phyloP scores from a whole-genome alignment of 805 yeast genomes.

The Monosporozyma unispora region DNA sequence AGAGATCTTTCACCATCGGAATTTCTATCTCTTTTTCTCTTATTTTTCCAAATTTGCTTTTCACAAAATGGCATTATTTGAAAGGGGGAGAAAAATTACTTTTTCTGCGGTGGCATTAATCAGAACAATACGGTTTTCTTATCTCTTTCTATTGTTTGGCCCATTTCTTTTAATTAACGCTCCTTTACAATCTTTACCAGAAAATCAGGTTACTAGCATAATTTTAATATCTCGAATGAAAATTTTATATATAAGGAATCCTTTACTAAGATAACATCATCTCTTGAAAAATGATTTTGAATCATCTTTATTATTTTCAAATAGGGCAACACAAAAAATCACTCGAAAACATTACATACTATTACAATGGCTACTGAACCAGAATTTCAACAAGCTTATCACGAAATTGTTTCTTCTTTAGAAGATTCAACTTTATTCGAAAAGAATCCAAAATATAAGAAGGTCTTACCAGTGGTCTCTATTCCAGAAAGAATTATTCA shows the following conservation, averaged over 20 bases:
- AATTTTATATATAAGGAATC: background rate
- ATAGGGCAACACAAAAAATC: background rate
- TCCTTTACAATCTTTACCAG: background rate
- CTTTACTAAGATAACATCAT: background rate
- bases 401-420: constrained; percentile 81
- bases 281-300: background rate
- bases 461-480: constrained; percentile 80
- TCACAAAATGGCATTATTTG: background rate
- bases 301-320: background rate
- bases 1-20: too few species aligned
- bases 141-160: background rate
- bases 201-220: background rate
- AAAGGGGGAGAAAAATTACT: background rate
- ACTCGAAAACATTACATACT: too few species aligned
- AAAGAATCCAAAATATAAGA: constrained; percentile 82
- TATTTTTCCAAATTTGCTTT: too few species aligned
- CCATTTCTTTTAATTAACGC: background rate
- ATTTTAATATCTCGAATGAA: background rate
- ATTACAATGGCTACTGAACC: constrained; percentile 49
- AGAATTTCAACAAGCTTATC: constrained; percentile 97
- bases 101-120: background rate
- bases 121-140: background rate
- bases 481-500: constrained; percentile 94
- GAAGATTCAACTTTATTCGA: constrained; percentile 85
- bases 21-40: too few species aligned